Percentiles rank a stretch among this genome's conserved stretches.
Evolutionary conservation across 2,329 filamentous ascomycete genomes (phyloP).

Genomic region (Ramularia collo-cygni): DNA sequence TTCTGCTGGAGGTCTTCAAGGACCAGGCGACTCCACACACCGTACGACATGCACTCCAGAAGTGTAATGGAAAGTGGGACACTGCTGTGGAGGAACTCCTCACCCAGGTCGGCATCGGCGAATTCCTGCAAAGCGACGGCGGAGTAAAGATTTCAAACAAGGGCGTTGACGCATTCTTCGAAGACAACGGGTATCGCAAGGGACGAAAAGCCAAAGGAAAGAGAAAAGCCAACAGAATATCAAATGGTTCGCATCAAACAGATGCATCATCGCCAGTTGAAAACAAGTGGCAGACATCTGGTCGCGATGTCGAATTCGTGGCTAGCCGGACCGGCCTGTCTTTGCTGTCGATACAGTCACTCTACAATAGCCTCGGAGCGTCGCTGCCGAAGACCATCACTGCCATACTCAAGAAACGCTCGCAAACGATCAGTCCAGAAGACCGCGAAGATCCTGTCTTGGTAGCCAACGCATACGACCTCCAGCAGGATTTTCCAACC

Average conservation of each 20-base stretch:
- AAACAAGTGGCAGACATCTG: constrained; percentile 55
- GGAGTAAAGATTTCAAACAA: constrained; percentile 47
- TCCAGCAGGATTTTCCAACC: constrained; percentile 49
- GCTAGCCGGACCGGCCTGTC: constrained; percentile 45
- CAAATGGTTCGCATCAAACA: constrained; percentile 20
- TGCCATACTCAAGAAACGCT: constrained; percentile 40
- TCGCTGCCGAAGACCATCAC: constrained; percentile 51
- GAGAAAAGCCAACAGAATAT: constrained; percentile 26
- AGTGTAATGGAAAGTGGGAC: constrained; percentile 60
- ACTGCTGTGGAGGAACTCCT: constrained; percentile 72
- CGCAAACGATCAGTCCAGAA: not conserved
- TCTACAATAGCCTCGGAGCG: constrained; percentile 53
- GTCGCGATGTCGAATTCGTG: constrained; percentile 56
- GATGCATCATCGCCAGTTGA: constrained; percentile 11
- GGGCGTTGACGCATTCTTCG: constrained; percentile 76
- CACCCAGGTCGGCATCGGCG: constrained; percentile 69
- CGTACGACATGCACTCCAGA: constrained; percentile 60
- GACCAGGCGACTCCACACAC: constrained; percentile 56
- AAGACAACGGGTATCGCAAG: constrained; percentile 43
- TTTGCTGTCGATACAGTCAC: constrained; percentile 44
- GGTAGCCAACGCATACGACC: constrained; percentile 43
- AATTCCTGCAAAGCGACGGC: constrained; percentile 48
- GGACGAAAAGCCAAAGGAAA: constrained; percentile 42
- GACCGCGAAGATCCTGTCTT: constrained; percentile 14
- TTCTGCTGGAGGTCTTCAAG: constrained; percentile 66